Conservation (phyloP, 352 stramenopile species). For the Globisporangium barbulae region DNA sequence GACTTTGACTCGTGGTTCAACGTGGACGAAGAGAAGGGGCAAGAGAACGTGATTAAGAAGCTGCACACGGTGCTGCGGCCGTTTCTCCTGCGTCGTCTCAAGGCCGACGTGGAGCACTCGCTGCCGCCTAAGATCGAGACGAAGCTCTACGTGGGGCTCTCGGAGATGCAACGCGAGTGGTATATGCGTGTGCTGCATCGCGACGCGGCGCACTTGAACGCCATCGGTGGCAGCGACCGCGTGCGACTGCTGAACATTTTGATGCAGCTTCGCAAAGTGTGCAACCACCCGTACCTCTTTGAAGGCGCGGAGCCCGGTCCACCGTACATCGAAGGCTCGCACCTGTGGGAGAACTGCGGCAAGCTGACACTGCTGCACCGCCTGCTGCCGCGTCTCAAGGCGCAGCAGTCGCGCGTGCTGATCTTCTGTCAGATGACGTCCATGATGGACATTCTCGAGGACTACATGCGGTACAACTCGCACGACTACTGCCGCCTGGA, state of each 20-base stretch:
- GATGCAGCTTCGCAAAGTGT: slow-evolving; percentile 99
- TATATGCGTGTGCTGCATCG: slow-evolving; percentile 98
- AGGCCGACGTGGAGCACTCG: slow-evolving; percentile 96
- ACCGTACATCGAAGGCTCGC: slow-evolving; percentile 95
- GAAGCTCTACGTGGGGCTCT: slow-evolving; percentile 98
- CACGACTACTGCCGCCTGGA: slow-evolving; percentile 87
- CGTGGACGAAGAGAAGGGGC: slow-evolving; percentile 92
- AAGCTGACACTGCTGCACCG: slow-evolving; percentile 98
- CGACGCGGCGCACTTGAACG: slow-evolving; percentile 96
- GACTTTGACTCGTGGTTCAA: slow-evolving; percentile 99
- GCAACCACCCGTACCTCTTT: slow-evolving; percentile 99
- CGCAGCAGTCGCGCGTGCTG: slow-evolving; percentile 91
- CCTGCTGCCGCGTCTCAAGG: slow-evolving; percentile 84
- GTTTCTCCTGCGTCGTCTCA: slow-evolving; percentile 98
- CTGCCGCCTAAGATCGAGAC: slow-evolving; percentile 98
- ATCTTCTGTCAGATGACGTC: slow-evolving; percentile 99
- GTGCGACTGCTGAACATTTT: slow-evolving; percentile 97
- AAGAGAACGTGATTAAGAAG: slow-evolving; percentile 98
- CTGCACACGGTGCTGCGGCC: slow-evolving; percentile 96
- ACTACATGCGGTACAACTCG: slow-evolving; percentile 94
- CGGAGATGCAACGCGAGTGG: slow-evolving; percentile 96
- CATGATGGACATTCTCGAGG: slow-evolving; percentile 99
- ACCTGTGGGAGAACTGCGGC: slow-evolving; percentile 98
- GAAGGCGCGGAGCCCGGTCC: slow-evolving; percentile 96
- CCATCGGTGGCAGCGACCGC: slow-evolving; percentile 94